Conservation (phyloP, 139 green algal genomes). For the Ostreobium quekettii region DNA sequence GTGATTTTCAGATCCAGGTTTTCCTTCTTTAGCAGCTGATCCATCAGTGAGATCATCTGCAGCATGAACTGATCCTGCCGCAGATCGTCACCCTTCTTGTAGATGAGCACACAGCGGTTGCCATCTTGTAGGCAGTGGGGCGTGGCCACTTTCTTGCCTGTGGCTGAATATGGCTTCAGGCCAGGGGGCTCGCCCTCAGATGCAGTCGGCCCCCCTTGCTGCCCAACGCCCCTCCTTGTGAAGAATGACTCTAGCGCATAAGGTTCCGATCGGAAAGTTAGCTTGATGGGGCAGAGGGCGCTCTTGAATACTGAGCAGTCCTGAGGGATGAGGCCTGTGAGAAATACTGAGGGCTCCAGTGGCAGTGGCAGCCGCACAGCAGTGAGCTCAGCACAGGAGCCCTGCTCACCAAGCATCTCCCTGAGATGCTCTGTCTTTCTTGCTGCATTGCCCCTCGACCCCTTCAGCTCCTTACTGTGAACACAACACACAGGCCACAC, state of each 20-base stretch:
- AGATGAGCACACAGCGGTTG: constrained; percentile 72
- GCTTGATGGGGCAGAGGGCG: constrained; percentile 69
- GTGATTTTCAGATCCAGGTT: constrained; percentile 87
- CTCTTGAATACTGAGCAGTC: constrained; percentile 89
- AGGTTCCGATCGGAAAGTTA: constrained; percentile 48
- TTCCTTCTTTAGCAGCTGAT: constrained; percentile 89
- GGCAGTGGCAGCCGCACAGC: constrained; percentile 57
- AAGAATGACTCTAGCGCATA: constrained; percentile 25
- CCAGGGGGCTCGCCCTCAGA: neutral
- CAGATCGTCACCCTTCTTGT: constrained; percentile 97
- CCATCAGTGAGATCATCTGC: constrained; percentile 95
- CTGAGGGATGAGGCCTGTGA: constrained; percentile 53
- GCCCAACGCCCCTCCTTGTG: constrained; percentile 18
- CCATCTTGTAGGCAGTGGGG: constrained; percentile 14
- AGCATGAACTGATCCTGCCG: constrained; percentile 74
- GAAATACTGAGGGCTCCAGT: constrained; percentile 57
- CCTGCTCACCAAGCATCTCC: constrained; percentile 44
- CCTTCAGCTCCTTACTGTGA: constrained; percentile 11
- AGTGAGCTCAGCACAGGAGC: constrained; percentile 56
- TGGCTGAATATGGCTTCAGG: neutral
- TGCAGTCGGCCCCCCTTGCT: neutral
- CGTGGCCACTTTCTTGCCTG: neutral
- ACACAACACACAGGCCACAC: too few species aligned
- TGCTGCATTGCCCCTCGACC: constrained; percentile 23
- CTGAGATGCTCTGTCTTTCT: constrained; percentile 48